Base-by-base conservation (phyloP, 345 rosid species). In the Camelina laxa region DNA sequence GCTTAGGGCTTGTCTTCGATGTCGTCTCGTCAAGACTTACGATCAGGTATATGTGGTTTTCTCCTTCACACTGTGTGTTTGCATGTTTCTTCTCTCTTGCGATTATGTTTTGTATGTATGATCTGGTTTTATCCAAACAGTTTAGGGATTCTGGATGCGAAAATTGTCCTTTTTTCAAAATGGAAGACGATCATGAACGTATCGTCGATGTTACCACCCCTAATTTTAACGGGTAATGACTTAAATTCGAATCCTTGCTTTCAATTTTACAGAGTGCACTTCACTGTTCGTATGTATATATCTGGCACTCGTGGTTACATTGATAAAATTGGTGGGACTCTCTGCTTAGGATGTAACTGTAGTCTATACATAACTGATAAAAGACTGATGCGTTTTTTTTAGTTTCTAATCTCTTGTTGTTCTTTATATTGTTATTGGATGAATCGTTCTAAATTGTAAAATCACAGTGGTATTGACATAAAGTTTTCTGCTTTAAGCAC, bases 21-120 rank as follows among this genome's bases (percentile, higher is more conserved):
- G 94, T 66, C 96, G 92, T 10, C 97, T 92, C 48, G 90, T 92
- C 71, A 92, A 92, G 73, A 92, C 96, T 72, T 90, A 88, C 80
- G 96, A 92, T 76, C 96, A 92, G 94, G 93, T 88, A 24, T 24
- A 24, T 24, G 0, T 39, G 68, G n/a, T 0, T 58, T 63, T 48
- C 47, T 4, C 30, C 30, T 57, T 48, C 10, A 14, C 31, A 4
- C 21, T 49, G 11, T 38, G 15, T 20, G 38, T 16, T 21, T 55
- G 77, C 47, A n/a, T 60, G 38, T 39, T 30, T 66, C 11, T n/a
- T 65, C 56, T 31, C 8, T 11, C 16, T 48, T 31, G 19, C 70
- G 19, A 19, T 35, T 39, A 15, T 42, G 2, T 67, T 60, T 17
- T 19, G 64, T 27, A 27, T 15, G 5, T 75, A 16, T 27, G 5